These are phyloP conservation scores for Saccharum spontaneum DNA, from an alignment of 176 grass and related monocot genomes.

Conservation along the genomic window DNA sequence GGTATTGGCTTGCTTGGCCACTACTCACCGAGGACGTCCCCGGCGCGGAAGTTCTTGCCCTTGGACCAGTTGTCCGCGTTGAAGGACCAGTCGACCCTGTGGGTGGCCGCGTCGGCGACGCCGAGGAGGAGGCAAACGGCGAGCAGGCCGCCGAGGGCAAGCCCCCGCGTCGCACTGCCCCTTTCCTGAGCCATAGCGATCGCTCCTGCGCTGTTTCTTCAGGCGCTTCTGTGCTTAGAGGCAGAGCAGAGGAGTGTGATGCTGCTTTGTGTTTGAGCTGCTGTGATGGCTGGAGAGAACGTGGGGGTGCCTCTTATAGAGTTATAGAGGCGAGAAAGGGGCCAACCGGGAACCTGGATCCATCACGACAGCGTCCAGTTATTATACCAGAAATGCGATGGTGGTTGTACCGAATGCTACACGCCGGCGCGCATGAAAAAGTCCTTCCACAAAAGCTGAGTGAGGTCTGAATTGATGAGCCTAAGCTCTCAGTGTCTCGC, in stretches of 20 bases:
- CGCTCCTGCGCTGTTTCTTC: not conserved
- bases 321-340: conserved; percentile 31
- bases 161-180: conserved; percentile 51
- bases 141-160: conserved; percentile 41
- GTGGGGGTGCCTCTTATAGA: conserved; percentile 22
- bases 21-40: conserved; percentile 61
- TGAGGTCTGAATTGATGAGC: not conserved
- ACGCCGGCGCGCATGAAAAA: conserved; percentile 1
- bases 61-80: conserved; percentile 48
- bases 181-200: conserved; percentile 67
- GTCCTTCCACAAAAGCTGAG: conserved; percentile 24
- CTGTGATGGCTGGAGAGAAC: not conserved
- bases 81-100: conserved; percentile 75
- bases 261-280: conserved; percentile 15
- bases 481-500: not conserved
- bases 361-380: not conserved
- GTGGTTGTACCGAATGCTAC: conserved; percentile 37
- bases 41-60: conserved; percentile 56
- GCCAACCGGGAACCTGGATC: conserved; percentile 30
- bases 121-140: conserved; percentile 38
- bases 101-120: conserved; percentile 34
- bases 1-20: not conserved
- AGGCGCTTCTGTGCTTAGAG: not conserved
- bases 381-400: not conserved
- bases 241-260: not conserved